These are phyloP conservation scores for Kernera saxatilis DNA, from an alignment of 345 rosid genomes.

Conservation along the genomic window DNA sequence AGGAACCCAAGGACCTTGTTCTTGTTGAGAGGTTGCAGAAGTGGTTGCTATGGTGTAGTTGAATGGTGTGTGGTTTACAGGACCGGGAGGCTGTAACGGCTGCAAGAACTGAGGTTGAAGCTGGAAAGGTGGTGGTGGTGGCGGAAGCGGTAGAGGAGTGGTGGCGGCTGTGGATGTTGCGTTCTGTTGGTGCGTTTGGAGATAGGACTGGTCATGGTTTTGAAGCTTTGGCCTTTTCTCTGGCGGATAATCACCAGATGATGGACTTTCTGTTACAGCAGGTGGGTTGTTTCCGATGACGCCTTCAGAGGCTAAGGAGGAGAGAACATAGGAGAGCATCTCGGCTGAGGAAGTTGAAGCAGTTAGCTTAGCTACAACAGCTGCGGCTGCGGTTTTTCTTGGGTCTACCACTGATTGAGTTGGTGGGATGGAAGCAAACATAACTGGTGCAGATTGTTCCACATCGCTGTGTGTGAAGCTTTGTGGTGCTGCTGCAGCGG, in stretches of 20 bases:
- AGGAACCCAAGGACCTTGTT: constrained; percentile 37
- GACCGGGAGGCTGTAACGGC: constrained; percentile 51
- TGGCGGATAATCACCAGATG: constrained; percentile 43
- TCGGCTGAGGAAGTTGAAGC: constrained; percentile 89
- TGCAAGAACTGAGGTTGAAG: constrained; percentile 41
- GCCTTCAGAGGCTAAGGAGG: constrained; percentile 88
- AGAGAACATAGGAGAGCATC: constrained; percentile 91
- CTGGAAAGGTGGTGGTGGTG: constrained; percentile 47
- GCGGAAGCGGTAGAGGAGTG: constrained; percentile 41
- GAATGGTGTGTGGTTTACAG: constrained; percentile 43
- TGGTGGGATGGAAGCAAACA: constrained; percentile 50
- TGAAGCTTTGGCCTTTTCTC: constrained; percentile 80
- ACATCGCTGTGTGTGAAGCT: constrained; percentile 40
- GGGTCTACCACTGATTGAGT: constrained; percentile 44
- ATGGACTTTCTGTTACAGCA: constrained; percentile 21
- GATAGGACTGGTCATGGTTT: constrained; percentile 45
- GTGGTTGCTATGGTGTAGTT: constrained; percentile 42
- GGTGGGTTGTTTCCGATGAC: constrained; percentile 41
- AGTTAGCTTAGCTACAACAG: constrained; percentile 79
- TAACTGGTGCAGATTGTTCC: constrained; percentile 61
- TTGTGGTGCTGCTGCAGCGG: constrained; percentile 35
- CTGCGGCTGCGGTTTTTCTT: constrained; percentile 79
- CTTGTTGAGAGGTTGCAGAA: constrained; percentile 29
- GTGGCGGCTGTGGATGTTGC: constrained; percentile 55
- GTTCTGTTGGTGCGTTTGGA: constrained; percentile 39